Conservation (phyloP, 208 protist species). For the Crithidia bombi region DNA sequence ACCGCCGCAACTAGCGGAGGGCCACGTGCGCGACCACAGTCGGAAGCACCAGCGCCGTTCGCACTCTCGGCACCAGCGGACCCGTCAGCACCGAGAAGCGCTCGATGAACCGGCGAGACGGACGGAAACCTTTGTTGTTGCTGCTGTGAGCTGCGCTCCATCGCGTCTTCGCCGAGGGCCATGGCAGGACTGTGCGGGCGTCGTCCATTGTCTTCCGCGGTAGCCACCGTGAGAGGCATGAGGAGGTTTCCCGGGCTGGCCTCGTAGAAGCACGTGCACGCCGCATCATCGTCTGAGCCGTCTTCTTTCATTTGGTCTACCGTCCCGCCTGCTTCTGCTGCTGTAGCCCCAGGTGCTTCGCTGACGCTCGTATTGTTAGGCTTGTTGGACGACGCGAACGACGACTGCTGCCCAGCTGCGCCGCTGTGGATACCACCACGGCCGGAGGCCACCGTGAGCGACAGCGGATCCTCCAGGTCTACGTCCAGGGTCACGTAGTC, state of each 20-base stretch:
- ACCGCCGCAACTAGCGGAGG: constrained; percentile 20
- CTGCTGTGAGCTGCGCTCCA: background rate
- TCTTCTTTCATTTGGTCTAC: background rate
- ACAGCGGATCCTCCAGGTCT: constrained; percentile 47
- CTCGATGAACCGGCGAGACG: constrained; percentile 3
- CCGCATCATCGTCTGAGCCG: background rate
- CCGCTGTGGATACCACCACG: background rate
- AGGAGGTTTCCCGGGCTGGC: constrained; percentile 13
- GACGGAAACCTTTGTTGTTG: background rate
- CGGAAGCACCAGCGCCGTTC: background rate
- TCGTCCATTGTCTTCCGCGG: background rate
- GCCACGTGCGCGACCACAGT: background rate
- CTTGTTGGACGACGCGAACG: background rate
- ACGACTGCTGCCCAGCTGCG: background rate
- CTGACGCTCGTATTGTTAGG: background rate
- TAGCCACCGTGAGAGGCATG: constrained; percentile 7
- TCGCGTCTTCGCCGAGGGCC: background rate
- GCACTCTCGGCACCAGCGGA: background rate
- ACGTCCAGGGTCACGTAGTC: constrained; percentile 62
- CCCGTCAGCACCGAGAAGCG: background rate
- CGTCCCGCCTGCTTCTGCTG: background rate
- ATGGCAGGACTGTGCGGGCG: background rate
- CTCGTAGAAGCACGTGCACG: constrained; percentile 22
- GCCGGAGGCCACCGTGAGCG: constrained; percentile 1
- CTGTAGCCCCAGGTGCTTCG: no score